Base-by-base conservation (phyloP, 2,329 filamentous ascomycete species). In the Cytospora schulzeri region DNA sequence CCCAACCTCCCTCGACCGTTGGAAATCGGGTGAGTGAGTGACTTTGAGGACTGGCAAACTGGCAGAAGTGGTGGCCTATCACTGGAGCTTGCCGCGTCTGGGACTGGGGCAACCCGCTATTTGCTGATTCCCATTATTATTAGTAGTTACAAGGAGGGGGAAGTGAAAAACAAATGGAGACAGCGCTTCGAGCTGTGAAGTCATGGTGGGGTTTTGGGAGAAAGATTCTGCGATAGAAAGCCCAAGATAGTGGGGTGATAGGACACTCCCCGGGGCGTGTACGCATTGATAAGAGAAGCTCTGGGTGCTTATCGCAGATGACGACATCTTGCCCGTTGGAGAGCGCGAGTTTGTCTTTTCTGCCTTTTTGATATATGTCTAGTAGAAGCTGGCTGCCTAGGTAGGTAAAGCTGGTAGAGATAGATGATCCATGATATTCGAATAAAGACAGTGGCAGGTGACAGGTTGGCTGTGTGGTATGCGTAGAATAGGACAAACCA, bases 221-320 rank as follows among this genome's bases (percentile, higher is more conserved):
- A 51, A 61, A 62, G 60, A 62, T 56, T 62, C 60, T 62, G 60
- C 60, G 60, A 62, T 62, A 62, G 52, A 62, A 29, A 54, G 51
- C 51, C 24, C 24, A 31, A 53, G 22, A 56, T 62, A 54, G 60
- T 54, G 60, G 60, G 60, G 60, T 62, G 60, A 29, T 53, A 14
- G 19, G 35, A 33, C n/a, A 55, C 35, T 15, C 28, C 29, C 2
- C 33, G 33, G 31, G 60, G 60, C 19, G 60, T 62, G 60, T 28
- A 15, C 17, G 22, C 41, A 62, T 56, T 57, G 60, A 51, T 61
- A 54, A 48, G 45, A n/a, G 35, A 7, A 48, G 45, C 45, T 48
- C n/a, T 48, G 19, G 19, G 19, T 48, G 45, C 45, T 48, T 48
- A 48, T 48, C 45, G n/a, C 45, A 22, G n/a, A 19, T 48, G 45